Conservation (phyloP, 192 early-diverging fungal genomes). For the Coemansia sp. region DNA sequence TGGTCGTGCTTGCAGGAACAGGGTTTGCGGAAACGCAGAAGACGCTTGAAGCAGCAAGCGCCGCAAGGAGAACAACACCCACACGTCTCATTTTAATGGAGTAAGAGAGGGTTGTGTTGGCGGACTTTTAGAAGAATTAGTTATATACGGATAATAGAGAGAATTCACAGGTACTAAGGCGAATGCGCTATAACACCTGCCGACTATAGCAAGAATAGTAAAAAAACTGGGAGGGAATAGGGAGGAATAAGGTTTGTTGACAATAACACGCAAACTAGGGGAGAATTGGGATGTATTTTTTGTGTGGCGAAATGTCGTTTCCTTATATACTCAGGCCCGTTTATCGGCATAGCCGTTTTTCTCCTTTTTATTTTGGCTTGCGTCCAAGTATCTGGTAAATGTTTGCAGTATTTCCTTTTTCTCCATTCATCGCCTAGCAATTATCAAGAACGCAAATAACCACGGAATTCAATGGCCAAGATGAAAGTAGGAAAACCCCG, state of each 20-base stretch:
- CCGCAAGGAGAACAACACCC: constrained; percentile 29
- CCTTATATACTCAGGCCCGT: neutral
- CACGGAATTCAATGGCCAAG: too few relatives aligned
- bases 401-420: neutral
- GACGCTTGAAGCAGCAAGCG: constrained; percentile 27
- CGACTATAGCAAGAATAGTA: neutral
- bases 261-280: neutral
- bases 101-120: neutral
- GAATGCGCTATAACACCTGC: neutral
- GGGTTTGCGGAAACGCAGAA: constrained; percentile 27
- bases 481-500: too few relatives aligned
- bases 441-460: too few relatives aligned
- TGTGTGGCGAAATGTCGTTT: neutral
- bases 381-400: neutral
- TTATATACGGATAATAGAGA: neutral
- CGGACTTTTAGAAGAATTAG: neutral
- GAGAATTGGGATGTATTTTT: neutral
- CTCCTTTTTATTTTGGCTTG: neutral
- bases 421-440: neutral
- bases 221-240: neutral
- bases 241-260: neutral
- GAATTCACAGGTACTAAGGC: neutral
- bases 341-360: neutral
- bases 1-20: constrained; percentile 16
- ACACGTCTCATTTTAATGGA: constrained; percentile 21